A percentile compares a stretch with the other conserved stretches of the same genome.
These are phyloP conservation scores for Pyricularia sp. DNA, from an alignment of 2,329 filamentous ascomycete genomes.

Conservation along the genomic window DNA sequence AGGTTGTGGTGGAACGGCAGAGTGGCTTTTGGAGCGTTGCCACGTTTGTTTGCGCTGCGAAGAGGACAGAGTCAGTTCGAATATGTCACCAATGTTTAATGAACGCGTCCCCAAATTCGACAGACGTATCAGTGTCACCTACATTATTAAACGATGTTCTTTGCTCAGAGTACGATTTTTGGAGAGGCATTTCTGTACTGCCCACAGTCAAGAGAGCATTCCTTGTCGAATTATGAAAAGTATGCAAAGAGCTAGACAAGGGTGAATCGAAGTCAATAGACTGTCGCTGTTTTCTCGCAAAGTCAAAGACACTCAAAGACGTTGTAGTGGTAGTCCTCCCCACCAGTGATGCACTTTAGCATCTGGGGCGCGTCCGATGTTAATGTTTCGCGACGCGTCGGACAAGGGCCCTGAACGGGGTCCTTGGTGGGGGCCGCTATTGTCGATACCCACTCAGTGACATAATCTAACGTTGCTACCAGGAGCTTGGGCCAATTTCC, in stretches of 20 bases:
- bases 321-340: background rate
- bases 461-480: background rate
- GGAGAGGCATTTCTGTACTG: conserved; percentile 21
- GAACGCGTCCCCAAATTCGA: background rate
- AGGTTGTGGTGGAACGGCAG: conserved; percentile 23
- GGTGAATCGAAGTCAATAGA: background rate
- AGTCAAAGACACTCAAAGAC: background rate
- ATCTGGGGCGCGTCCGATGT: background rate
- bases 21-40: conserved; percentile 41
- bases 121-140: background rate
- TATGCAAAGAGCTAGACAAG: background rate
- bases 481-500: background rate
- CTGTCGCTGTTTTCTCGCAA: background rate
- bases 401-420: background rate
- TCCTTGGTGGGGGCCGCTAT: background rate
- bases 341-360: background rate
- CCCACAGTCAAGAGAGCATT: background rate
- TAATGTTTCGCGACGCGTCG: background rate
- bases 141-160: conserved; percentile 8
- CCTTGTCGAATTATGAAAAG: background rate
- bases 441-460: background rate
- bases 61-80: background rate
- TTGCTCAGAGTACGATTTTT: conserved; percentile 27
- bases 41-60: conserved; percentile 30
- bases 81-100: background rate